phyloP scores from a whole-genome alignment of 345 rosid genomes.

The Sonneratia caseolaris region DNA sequence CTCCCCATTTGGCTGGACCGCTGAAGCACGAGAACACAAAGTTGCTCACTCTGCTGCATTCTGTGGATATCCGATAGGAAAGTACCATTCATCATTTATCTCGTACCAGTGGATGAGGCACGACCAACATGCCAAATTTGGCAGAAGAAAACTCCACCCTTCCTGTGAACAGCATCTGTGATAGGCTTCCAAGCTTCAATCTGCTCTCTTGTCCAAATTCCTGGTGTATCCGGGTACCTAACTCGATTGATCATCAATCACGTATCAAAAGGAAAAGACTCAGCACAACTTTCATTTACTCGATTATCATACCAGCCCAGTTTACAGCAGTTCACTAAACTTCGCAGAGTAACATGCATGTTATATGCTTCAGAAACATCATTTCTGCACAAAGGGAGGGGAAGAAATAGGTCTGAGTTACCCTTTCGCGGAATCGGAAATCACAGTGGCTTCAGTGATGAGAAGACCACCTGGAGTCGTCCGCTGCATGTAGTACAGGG shows the following conservation, averaged over 20 bases:
- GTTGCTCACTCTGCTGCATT: not conserved
- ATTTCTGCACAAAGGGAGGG: too few relatives aligned
- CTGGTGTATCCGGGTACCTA: slow-evolving; percentile 15
- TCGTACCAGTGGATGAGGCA: slow-evolving; percentile 10
- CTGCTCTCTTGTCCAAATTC: slow-evolving; percentile 17
- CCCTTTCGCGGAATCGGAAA: slow-evolving; percentile 24
- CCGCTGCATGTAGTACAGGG: slow-evolving; percentile 25
- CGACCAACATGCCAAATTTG: slow-evolving; percentile 22
- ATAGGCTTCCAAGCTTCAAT: slow-evolving; percentile 18
- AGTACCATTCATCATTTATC: not conserved
- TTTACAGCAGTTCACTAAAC: too few relatives aligned
- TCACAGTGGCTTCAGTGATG: slow-evolving; percentile 17
- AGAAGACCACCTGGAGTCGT: slow-evolving; percentile 20
- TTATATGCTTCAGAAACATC: not conserved
- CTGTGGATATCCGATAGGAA: not conserved
- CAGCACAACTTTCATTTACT: not conserved
- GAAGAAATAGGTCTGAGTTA: not conserved
- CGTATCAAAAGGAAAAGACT: not conserved
- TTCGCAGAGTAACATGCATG: too few relatives aligned
- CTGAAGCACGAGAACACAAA: not conserved
- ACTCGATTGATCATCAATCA: not conserved
- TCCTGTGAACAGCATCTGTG: slow-evolving; percentile 19
- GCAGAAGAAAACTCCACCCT: slow-evolving; percentile 19
- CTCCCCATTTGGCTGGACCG: slow-evolving; percentile 33
- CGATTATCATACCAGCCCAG: too few relatives aligned